Evolutionary conservation across 192 early-diverging fungal genomes (phyloP).

Genomic region (Lobosporangium transversale): DNA sequence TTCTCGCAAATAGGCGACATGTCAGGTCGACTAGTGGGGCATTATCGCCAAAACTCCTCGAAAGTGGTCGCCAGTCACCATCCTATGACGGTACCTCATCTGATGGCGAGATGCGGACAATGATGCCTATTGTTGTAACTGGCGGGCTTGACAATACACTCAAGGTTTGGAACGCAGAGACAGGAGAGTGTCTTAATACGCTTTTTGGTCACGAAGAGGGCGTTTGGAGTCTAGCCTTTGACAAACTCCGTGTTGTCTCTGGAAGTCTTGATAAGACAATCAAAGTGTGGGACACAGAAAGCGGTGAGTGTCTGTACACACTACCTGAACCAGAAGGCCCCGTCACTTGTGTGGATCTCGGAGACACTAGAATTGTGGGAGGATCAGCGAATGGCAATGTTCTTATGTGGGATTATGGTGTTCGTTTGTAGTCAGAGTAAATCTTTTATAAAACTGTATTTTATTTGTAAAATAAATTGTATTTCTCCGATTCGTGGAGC

Average conservation of each 20-base stretch:
- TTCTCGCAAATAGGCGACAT: slow-evolving; percentile 20
- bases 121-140: slow-evolving; percentile 72
- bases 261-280: slow-evolving; percentile 76
- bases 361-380: slow-evolving; percentile 89
- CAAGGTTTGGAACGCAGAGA: slow-evolving; percentile 89
- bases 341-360: slow-evolving; percentile 83
- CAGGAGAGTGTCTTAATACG: slow-evolving; percentile 79
- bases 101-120: slow-evolving; percentile 23
- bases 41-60: background rate
- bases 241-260: slow-evolving; percentile 75
- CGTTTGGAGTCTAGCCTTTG: slow-evolving; percentile 80
- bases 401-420: slow-evolving; percentile 86
- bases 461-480: too few relatives aligned
- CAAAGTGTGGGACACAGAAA: slow-evolving; percentile 82
- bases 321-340: slow-evolving; percentile 71
- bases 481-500: background rate
- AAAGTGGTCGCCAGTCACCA: slow-evolving; percentile 1
- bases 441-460: background rate
- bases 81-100: slow-evolving; percentile 23
- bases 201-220: slow-evolving; percentile 85
- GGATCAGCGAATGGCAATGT: slow-evolving; percentile 85
- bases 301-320: slow-evolving; percentile 71
- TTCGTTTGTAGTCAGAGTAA: background rate
- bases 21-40: background rate
- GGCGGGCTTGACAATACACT: slow-evolving; percentile 87